phyloP scores from a whole-genome alignment of 1,284 basidiomycete species.

The Stygiomarasmius scandens region DNA sequence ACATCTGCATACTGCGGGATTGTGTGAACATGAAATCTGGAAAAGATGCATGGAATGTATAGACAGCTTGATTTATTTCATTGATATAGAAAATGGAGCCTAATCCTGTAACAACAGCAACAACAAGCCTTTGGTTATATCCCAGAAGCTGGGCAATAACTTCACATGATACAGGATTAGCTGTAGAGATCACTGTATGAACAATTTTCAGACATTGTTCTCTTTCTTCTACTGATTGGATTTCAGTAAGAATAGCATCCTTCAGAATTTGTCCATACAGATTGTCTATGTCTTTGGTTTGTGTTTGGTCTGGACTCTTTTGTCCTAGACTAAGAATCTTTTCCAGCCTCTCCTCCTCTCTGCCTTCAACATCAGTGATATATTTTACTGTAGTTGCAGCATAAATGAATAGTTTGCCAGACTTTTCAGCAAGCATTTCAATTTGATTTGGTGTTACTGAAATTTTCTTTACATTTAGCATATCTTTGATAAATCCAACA shows the following conservation, averaged over 20 bases:
- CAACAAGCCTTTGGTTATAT: background rate
- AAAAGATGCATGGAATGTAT: slow-evolving; percentile 3
- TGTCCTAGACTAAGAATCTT: background rate
- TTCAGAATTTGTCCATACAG: background rate
- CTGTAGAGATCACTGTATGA: background rate
- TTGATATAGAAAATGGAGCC: background rate
- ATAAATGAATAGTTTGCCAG: slow-evolving; percentile 3
- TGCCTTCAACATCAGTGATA: background rate
- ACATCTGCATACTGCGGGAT: background rate
- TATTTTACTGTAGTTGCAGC: slow-evolving; percentile 1
- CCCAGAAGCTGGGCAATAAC: background rate
- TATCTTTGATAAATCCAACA: background rate
- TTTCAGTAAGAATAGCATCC: background rate
- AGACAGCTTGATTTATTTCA: background rate
- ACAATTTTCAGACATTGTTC: background rate
- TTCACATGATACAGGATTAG: background rate
- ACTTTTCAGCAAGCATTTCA: background rate
- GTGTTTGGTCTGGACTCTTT: background rate
- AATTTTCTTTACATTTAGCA: background rate
- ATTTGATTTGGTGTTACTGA: background rate
- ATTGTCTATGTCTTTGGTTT: background rate
- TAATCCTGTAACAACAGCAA: background rate
- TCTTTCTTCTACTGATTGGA: background rate
- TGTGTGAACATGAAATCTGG: background rate
- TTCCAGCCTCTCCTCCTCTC: background rate